Percentiles rank a stretch among this genome's conserved stretches.
Conservation (phyloP, 768 basidiomycete genomes). For the Mycena venus region DNA sequence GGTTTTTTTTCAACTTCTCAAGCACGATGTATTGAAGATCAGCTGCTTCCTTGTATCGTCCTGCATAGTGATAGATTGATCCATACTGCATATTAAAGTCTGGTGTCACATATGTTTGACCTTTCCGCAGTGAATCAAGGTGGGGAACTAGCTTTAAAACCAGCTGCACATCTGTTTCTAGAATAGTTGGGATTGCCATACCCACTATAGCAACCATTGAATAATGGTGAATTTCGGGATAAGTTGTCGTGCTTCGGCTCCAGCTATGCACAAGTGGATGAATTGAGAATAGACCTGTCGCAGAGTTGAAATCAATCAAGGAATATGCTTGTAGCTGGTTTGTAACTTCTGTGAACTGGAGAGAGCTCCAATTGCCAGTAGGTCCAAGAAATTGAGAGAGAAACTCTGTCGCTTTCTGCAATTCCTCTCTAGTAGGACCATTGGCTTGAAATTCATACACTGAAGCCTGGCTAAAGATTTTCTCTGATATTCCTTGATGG, state of each 20-base stretch:
- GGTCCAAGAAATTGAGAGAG: neutral
- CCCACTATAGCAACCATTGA: neutral
- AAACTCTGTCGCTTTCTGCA: neutral
- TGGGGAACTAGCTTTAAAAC: neutral
- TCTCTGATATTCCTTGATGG: too few species aligned
- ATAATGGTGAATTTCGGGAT: neutral
- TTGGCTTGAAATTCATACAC: neutral
- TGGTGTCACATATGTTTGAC: neutral
- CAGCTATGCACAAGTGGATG: too few species aligned
- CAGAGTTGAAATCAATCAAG: too few species aligned
- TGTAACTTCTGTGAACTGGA: neutral
- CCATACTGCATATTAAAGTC: neutral
- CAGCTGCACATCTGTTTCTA: too few species aligned
- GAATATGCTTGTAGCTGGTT: neutral
- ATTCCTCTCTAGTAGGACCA: too few species aligned
- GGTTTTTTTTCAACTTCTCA: too few species aligned
- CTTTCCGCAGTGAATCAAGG: neutral
- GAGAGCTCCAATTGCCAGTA: neutral
- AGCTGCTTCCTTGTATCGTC: neutral
- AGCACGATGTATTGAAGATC: too few species aligned
- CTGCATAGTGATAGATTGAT: neutral
- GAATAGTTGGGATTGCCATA: neutral
- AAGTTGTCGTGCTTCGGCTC: neutral
- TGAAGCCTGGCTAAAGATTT: neutral
- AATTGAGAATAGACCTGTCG: too few species aligned